phyloP scores from a whole-genome alignment of 2,329 filamentous ascomycete species.

The Calonectria pseudoreteaudii region DNA sequence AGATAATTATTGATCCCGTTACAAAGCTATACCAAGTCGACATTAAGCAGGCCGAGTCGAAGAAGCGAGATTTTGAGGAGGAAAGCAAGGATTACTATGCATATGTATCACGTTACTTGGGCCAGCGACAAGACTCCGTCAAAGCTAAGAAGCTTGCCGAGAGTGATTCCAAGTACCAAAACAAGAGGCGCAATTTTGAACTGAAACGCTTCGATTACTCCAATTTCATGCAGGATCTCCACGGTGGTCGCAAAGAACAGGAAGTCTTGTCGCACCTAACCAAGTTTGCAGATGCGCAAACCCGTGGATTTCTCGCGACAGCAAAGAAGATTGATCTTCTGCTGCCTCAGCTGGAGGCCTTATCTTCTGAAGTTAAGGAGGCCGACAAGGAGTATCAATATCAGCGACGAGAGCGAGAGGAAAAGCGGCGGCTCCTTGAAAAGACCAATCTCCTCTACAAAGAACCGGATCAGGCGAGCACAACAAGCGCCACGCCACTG shows the following conservation, averaged over 20 bases:
- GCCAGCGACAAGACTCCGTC: conserved; percentile 92
- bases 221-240: conserved; percentile 99
- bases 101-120: conserved; percentile 95
- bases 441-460: conserved; percentile 83
- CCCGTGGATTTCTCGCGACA: conserved; percentile 82
- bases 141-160: conserved; percentile 98
- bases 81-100: conserved; percentile 99
- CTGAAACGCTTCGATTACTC: conserved; percentile 98
- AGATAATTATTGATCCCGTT: conserved; percentile 93
- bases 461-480: conserved; percentile 72
- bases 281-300: conserved; percentile 91
- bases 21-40: conserved; percentile 92
- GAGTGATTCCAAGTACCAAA: conserved; percentile 96
- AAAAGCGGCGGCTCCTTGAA: conserved; percentile 90
- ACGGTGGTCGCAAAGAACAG: conserved; percentile 97
- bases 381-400: conserved; percentile 98
- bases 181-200: conserved; percentile 93
- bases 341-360: conserved; percentile 88
- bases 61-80: conserved; percentile 98
- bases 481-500: conserved; percentile 49
- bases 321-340: conserved; percentile 90
- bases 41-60: conserved; percentile 96
- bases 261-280: conserved; percentile 95
- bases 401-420: conserved; percentile 92
- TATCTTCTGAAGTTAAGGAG: conserved; percentile 89